A percentile compares a stretch with the other conserved stretches of the same genome.
Evolutionary conservation across 2,329 filamentous ascomycete genomes (phyloP).

Genomic region (Didymella exigua): DNA sequence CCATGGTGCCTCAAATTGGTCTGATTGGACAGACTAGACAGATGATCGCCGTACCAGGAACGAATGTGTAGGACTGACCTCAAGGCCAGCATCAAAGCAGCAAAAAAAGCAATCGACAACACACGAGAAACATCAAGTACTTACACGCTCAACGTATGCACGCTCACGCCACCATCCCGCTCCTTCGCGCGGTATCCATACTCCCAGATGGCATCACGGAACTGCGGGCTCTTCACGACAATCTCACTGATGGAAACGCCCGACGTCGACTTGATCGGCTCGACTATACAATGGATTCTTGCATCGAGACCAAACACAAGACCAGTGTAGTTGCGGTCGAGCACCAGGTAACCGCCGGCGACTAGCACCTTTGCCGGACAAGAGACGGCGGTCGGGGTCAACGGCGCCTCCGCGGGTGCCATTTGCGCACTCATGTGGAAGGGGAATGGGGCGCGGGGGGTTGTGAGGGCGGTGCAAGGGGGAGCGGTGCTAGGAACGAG

Average conservation of each 20-base stretch:
- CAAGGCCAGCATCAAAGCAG: slow-evolving; percentile 1
- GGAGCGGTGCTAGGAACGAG: slow-evolving; percentile 24
- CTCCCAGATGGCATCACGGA: slow-evolving; percentile 82
- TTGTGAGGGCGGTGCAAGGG: slow-evolving; percentile 20
- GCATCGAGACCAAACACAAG: slow-evolving; percentile 69
- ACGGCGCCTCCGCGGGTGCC: slow-evolving; percentile 20
- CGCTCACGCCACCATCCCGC: slow-evolving; percentile 77
- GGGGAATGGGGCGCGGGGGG: slow-evolving; percentile 16
- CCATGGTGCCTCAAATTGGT: background rate
- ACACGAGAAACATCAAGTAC: slow-evolving; percentile 46
- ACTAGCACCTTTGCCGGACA: slow-evolving; percentile 96
- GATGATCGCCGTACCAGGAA: slow-evolving; percentile 4
- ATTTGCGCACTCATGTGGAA: slow-evolving; percentile 24
- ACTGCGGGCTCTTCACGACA: slow-evolving; percentile 90
- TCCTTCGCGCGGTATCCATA: slow-evolving; percentile 76
- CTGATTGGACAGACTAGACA: slow-evolving; percentile 2
- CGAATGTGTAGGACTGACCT: background rate
- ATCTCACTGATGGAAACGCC: slow-evolving; percentile 72
- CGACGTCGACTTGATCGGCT: slow-evolving; percentile 61
- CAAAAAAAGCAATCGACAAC: background rate
- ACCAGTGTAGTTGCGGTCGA: slow-evolving; percentile 84
- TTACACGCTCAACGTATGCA: slow-evolving; percentile 80
- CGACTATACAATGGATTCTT: slow-evolving; percentile 65
- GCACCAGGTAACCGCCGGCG: slow-evolving; percentile 91
- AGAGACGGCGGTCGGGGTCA: slow-evolving; percentile 63